Conservation (phyloP, 2,329 filamentous ascomycete genomes). For the Colletotrichum sidae region DNA sequence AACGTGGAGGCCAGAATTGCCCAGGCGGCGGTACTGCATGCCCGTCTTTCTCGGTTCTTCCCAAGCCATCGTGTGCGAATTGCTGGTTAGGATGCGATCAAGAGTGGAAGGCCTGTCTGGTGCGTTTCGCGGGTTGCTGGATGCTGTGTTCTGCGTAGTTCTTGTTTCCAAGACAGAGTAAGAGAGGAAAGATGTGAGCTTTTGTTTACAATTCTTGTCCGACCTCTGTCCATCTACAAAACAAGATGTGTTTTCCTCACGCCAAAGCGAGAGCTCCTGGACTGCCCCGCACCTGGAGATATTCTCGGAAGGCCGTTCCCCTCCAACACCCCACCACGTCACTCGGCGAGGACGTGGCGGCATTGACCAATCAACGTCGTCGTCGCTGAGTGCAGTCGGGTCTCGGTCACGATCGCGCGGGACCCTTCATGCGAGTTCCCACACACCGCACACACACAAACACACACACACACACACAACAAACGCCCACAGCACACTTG, state of each 20-base stretch:
- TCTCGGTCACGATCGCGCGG: background rate
- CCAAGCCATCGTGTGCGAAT: slow-evolving; percentile 51
- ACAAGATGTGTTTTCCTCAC: background rate
- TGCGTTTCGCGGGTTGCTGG: background rate
- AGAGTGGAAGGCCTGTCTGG: background rate
- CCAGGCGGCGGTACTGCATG: slow-evolving; percentile 57
- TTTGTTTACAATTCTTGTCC: slow-evolving; percentile 15
- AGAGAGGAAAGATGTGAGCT: background rate
- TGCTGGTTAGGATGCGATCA: background rate
- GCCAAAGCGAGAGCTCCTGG: slow-evolving; percentile 15
- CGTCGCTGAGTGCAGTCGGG: slow-evolving; percentile 7
- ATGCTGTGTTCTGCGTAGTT: too few species aligned
- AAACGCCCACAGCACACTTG: background rate
- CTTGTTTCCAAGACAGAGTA: too few species aligned
- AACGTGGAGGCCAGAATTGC: slow-evolving; percentile 71
- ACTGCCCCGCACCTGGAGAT: slow-evolving; percentile 27
- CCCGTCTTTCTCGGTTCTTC: slow-evolving; percentile 57
- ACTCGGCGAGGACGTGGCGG: slow-evolving; percentile 7
- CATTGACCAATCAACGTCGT: slow-evolving; percentile 28
- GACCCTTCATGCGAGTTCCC: slow-evolving; percentile 10
- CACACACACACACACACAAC: slow-evolving; percentile 1
- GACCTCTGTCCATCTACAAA: too few species aligned
- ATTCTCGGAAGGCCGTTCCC: slow-evolving; percentile 13
- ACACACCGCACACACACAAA: background rate
- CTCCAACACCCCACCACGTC: slow-evolving; percentile 30